These are phyloP conservation scores for Botrytis cinerea DNA, from an alignment of 2,329 filamentous ascomycete genomes.

Conservation along the genomic window DNA sequence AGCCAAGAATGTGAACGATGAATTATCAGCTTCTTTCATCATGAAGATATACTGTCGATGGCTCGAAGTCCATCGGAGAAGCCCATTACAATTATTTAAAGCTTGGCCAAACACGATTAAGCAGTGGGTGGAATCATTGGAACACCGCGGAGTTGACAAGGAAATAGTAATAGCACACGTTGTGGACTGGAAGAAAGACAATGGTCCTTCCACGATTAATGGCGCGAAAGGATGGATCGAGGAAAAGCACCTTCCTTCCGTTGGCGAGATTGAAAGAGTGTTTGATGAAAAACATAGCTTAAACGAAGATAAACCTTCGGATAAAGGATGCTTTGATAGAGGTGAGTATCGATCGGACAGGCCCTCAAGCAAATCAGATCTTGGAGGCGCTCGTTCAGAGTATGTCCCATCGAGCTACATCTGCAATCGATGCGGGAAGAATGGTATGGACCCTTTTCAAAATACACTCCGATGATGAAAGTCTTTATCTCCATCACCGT, in stretches of 20 bases:
- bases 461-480: not conserved
- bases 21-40: constrained; percentile 25
- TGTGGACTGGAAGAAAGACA: constrained; percentile 29
- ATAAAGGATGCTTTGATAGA: not conserved
- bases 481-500: not conserved
- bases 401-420: constrained; percentile 29
- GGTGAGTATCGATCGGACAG: not conserved
- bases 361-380: not conserved
- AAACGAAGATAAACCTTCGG: not conserved
- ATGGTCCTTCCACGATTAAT: constrained; percentile 17
- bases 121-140: constrained; percentile 35
- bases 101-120: constrained; percentile 35
- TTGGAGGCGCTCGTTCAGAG: not conserved
- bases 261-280: constrained; percentile 26
- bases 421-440: constrained; percentile 36
- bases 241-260: constrained; percentile 18
- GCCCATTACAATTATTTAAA: constrained; percentile 25
- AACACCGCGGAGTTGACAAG: constrained; percentile 27
- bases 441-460: constrained; percentile 29
- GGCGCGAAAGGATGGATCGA: not conserved
- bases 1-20: constrained; percentile 27
- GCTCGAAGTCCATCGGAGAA: constrained; percentile 35
- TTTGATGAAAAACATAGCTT: constrained; percentile 18
- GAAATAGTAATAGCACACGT: constrained; percentile 28
- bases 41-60: constrained; percentile 35